Evolutionary conservation across 768 basidiomycete genomes (phyloP).

Genomic region (Myochromella boudieri): DNA sequence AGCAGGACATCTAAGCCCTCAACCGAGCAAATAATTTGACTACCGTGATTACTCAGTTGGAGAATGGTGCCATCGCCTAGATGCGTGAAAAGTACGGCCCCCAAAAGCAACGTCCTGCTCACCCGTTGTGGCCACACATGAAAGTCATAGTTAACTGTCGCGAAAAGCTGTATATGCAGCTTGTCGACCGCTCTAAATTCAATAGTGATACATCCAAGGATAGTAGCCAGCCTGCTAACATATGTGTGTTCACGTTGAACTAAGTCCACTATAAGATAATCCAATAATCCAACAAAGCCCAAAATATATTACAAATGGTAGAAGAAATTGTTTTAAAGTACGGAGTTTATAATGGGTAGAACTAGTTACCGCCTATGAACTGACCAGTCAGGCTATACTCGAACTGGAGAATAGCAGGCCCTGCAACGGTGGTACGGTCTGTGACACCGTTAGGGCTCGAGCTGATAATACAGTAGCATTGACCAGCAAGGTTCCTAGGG

Average conservation of each 20-base stretch:
- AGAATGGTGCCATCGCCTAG: background rate
- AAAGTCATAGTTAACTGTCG: slow-evolving; percentile 2
- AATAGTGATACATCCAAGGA: too few species aligned
- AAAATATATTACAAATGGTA: too few species aligned
- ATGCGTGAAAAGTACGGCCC: slow-evolving; percentile 1
- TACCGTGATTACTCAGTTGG: background rate
- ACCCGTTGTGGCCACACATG: slow-evolving; percentile 1
- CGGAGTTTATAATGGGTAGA: too few species aligned
- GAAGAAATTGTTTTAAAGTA: too few species aligned
- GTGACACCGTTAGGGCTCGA: slow-evolving; percentile 7
- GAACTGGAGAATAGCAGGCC: slow-evolving; percentile 13
- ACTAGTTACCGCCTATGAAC: too few species aligned
- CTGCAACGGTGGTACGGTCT: slow-evolving; percentile 13
- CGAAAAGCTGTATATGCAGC: background rate
- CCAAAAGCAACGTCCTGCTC: background rate
- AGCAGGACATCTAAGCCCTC: slow-evolving; percentile 2
- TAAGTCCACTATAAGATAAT: too few species aligned
- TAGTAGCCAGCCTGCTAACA: too few species aligned
- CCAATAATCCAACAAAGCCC: too few species aligned
- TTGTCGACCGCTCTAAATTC: background rate
- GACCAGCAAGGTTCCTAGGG: slow-evolving; percentile 8
- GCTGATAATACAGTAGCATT: slow-evolving; percentile 12
- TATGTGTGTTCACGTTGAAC: too few species aligned
- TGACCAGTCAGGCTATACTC: slow-evolving; percentile 4
- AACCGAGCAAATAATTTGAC: background rate